Base-by-base conservation (phyloP, 164 flowering plant species). In the Vitis rotundifolia region DNA sequence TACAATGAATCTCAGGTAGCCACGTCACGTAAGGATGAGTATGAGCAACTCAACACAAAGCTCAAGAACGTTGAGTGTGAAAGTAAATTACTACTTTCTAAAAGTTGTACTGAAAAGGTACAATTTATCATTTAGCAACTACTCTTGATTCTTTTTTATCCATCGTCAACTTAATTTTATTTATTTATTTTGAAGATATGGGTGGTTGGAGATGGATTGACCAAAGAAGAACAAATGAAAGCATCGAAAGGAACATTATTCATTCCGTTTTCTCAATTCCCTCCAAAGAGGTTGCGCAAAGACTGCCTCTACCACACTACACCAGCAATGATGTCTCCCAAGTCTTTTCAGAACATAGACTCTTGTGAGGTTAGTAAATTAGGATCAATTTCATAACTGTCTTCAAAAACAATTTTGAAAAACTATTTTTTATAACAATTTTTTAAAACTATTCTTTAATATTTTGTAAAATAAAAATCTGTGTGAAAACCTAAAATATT, bases 291-390 rank as follows among this genome's bases (percentile, higher is more conserved):
- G 74, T 1, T 68, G 13, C 84, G 93, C 47, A 77, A 70, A 44
- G 88, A 91, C 67, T 85, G 93, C 74, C 61, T 68, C 59, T 91
- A 89, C 80, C 70, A 81, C 66, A 16, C 26, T 61, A 87, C 92
- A 13, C 97, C 93, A 1, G 87, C 93, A 9, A 72, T 91, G 86
- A 3, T 69, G 22, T 60, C 77, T 63, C 97, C 93, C 8, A 68
- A 69, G 14, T 75, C 81, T 58, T 72, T 86, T 1, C 78, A 84
- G 49, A 88, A 89, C 28, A 52, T 91, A 31, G 82, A 91, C 68
- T 75, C 91, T 18, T 91, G 97, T 69, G 97, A 89, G 97, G 97
- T 91, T 56, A 74, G 72, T 68, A 9, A 18, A 1, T 7, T 26
- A 26, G 22, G 22, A 22, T 22, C n/a, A n/a, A n/a, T n/a, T n/a